Evolutionary conservation across 257 asterid species (phyloP).

Genomic region (Verbascum thapsus): DNA sequence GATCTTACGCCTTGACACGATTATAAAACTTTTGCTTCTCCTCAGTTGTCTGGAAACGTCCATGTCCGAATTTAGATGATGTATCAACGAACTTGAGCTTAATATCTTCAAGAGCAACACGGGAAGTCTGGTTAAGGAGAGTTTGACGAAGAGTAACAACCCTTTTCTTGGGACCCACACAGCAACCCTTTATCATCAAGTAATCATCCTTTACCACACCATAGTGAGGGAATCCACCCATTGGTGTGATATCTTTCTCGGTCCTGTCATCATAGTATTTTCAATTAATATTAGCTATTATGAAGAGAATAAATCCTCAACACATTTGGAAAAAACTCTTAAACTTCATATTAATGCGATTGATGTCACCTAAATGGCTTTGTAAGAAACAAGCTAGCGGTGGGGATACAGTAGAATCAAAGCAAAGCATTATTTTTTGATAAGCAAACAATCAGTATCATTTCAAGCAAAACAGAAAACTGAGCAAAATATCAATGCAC

Average conservation of each 20-base stretch:
- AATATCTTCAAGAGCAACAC: conserved; percentile 63
- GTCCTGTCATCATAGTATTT: conserved; percentile 40
- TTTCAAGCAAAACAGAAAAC: background rate
- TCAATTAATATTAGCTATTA: no score
- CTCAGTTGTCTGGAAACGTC: conserved; percentile 69
- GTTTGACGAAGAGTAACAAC: conserved; percentile 67
- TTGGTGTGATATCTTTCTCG: conserved; percentile 66
- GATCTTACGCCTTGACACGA: conserved; percentile 52
- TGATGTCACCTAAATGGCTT: background rate
- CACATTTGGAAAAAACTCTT: no score
- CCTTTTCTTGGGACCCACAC: conserved; percentile 76
- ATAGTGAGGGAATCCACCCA: conserved; percentile 74
- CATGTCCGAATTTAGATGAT: conserved; percentile 71
- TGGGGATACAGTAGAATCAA: background rate
- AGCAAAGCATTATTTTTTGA: background rate
- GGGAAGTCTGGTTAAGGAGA: conserved; percentile 67
- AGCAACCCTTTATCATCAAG: conserved; percentile 67
- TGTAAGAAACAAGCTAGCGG: background rate
- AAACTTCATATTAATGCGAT: no score
- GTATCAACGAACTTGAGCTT: conserved; percentile 67
- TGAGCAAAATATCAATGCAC: background rate
- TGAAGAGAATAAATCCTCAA: no score
- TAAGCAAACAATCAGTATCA: no score
- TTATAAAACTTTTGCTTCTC: conserved; percentile 64
- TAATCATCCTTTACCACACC: conserved; percentile 69